Base-by-base conservation (phyloP, 2,329 filamentous ascomycete genomes). In the Westerdykella ornata region DNA sequence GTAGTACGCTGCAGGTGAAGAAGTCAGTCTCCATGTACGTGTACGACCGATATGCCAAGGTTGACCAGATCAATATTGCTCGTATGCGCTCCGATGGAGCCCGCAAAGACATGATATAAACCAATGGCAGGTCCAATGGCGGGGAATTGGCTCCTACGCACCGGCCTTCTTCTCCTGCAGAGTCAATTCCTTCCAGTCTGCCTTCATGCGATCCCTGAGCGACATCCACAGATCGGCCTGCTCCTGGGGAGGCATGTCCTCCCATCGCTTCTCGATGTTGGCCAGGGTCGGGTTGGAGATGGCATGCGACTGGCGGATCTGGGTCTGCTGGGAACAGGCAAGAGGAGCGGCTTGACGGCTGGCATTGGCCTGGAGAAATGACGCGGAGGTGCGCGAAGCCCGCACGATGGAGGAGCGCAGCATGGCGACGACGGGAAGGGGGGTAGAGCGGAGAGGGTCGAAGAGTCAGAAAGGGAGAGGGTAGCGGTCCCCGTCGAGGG, bases 231-330 rank as follows among this genome's bases (percentile, higher is more conserved):
- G 77, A 68, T 98, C 92, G 56, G 92, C 92, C 81, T 98, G 92
- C 80, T 98, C 92, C 78, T 95, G 88, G 52, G 92, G 88, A 45
- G 90, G 89, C 86, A 97, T 89, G 51, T 76, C 80, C 77, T 98
- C 92, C 92, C 92, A 98, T 76, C 92, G 80, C 84, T 95, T 96
- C 82, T 98, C 92, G 66, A 98, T 97, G 74, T 94, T 88, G 72
- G 88, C 86, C 64, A 98, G 81, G 45, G 88, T 96, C 58, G 94
- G 92, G 77, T 96, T 97, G 65, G 89, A 94, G 73, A 98, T 94
- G 68, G 90, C 89, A 70, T 95, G 88, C 58, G 85, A 85, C 59
- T 84, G 80, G 61, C 77, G 74, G 49, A 68, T 68, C 64, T 75
- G 72, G 65, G 77, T 72, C 47, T 68, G 62, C 51, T 63, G 63